These are phyloP conservation scores for Parathielavia appendiculata DNA, from an alignment of 495 filamentous ascomycete species.

Conservation along the genomic window DNA sequence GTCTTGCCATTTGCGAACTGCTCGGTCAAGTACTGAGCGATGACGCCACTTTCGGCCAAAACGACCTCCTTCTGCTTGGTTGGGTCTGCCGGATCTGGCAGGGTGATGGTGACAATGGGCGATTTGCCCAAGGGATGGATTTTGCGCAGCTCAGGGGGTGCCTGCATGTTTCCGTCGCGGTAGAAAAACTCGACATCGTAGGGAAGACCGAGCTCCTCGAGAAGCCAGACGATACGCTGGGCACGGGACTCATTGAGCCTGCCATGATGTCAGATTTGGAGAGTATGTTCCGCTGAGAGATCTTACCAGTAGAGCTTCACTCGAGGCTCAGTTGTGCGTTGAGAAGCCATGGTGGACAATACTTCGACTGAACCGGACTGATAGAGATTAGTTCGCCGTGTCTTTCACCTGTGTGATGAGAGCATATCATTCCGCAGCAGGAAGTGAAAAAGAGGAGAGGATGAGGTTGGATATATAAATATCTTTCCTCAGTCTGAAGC, in stretches of 20 bases:
- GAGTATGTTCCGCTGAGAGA: too few relatives aligned
- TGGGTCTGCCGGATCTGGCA: slow-evolving; percentile 22
- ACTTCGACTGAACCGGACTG: too few relatives aligned
- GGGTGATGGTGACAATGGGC: slow-evolving; percentile 60
- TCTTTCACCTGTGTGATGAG: too few relatives aligned
- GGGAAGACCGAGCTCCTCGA: slow-evolving; percentile 71
- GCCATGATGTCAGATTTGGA: neutral
- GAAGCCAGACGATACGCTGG: slow-evolving; percentile 82
- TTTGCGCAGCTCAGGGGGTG: slow-evolving; percentile 65
- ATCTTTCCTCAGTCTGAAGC: too few relatives aligned
- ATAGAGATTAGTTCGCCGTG: too few relatives aligned
- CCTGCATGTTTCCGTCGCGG: slow-evolving; percentile 53
- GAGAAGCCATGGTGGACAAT: too few relatives aligned
- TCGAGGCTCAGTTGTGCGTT: too few relatives aligned
- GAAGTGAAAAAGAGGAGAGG: too few relatives aligned
- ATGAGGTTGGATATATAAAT: too few relatives aligned
- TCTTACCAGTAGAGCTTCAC: too few relatives aligned
- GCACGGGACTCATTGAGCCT: slow-evolving; percentile 76
- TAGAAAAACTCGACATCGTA: slow-evolving; percentile 75
- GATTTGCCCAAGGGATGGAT: slow-evolving; percentile 84
- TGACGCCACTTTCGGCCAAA: slow-evolving; percentile 75
- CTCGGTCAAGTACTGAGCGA: slow-evolving; percentile 75
- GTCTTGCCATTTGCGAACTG: slow-evolving; percentile 50
- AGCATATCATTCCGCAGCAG: too few relatives aligned
- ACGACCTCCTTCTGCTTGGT: slow-evolving; percentile 43